phyloP scores from a whole-genome alignment of 2,329 filamentous ascomycete species.

The Parascedosporium putredinis region DNA sequence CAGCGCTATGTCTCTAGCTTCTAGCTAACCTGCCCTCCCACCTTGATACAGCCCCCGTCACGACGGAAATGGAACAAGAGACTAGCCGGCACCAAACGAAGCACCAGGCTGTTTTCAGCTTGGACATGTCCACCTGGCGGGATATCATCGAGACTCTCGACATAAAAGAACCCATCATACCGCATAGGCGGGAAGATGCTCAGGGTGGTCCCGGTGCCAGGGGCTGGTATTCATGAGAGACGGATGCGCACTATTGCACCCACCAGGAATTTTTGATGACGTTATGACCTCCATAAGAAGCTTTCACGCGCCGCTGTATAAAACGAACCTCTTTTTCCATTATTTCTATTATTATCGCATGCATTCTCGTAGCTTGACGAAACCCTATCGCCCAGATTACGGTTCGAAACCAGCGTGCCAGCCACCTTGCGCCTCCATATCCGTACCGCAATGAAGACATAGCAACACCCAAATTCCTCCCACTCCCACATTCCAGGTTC shows the following conservation, averaged over 20 bases:
- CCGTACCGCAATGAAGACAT: too few relatives aligned
- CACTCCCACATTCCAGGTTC: too few relatives aligned
- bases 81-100: slow-evolving; percentile 43
- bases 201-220: slow-evolving; percentile 40
- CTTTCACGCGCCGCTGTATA: too few relatives aligned
- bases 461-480: too few relatives aligned
- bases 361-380: too few relatives aligned
- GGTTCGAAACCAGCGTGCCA: too few relatives aligned
- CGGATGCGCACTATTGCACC: background rate
- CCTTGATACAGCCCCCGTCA: slow-evolving; percentile 28
- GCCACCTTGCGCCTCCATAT: too few relatives aligned
- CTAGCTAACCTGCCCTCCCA: background rate
- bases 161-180: slow-evolving; percentile 72
- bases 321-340: too few relatives aligned
- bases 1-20: too few relatives aligned
- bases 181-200: slow-evolving; percentile 58
- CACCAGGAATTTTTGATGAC: background rate
- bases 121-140: slow-evolving; percentile 79
- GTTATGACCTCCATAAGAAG: too few relatives aligned
- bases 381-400: too few relatives aligned
- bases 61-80: slow-evolving; percentile 34
- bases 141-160: slow-evolving; percentile 66
- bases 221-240: slow-evolving; percentile 49
- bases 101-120: slow-evolving; percentile 78
- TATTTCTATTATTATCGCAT: too few relatives aligned